Conservation (phyloP, 75 land plant species). For the Chamaecyparis obtusa region DNA sequence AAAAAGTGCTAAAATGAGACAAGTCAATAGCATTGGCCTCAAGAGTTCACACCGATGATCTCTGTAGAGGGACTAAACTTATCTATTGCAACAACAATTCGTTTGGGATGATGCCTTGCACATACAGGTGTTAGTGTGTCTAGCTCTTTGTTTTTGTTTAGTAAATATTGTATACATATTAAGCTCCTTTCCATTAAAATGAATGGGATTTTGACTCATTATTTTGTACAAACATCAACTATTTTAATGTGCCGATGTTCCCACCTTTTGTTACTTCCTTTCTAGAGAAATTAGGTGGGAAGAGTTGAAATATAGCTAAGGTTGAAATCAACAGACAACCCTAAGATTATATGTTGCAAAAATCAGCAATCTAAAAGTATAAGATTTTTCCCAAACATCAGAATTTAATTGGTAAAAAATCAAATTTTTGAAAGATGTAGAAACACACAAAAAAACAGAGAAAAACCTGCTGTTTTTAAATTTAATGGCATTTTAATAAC, state of each 20-base stretch:
- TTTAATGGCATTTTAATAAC: too few species aligned
- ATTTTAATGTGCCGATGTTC: background rate
- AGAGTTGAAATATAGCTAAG: background rate
- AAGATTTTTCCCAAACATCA: too few species aligned
- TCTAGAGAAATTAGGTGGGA: background rate
- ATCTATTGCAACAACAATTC: background rate
- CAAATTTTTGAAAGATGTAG: too few species aligned
- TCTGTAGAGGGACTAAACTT: background rate
- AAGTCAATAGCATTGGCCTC: background rate
- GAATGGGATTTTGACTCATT: background rate
- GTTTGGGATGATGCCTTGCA: too few species aligned
- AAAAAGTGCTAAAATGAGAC: background rate
- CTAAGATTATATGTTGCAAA: background rate
- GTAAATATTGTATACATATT: background rate
- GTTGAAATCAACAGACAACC: background rate
- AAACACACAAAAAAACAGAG: too few species aligned
- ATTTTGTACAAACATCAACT: background rate
- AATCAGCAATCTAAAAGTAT: too few species aligned
- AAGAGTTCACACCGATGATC: background rate
- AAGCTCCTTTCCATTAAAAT: background rate
- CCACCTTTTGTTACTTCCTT: background rate
- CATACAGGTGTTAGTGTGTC: background rate
- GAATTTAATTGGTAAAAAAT: too few species aligned
- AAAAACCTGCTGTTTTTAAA: too few species aligned
- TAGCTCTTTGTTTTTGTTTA: background rate